Base-by-base conservation (phyloP, 306 rosid genomes). In the Lotus japonicus region DNA sequence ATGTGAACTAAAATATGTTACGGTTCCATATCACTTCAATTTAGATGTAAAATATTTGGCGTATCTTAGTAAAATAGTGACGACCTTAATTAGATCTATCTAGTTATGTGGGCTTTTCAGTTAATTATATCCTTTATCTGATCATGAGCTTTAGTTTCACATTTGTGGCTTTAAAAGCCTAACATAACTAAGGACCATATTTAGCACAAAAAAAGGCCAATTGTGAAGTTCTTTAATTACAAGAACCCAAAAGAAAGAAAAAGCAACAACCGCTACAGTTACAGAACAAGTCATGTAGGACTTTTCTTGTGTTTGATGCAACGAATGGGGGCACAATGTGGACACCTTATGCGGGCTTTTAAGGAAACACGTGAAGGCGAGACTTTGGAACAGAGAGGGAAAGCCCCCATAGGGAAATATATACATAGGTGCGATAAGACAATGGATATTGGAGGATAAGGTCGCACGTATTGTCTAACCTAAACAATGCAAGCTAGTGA, bases 321-420 rank as follows among this genome's bases (percentile, higher is more conserved):
- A 68, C 14, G 26, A 42, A 66, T 73, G 64, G 44, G 44, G 18
- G 7, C 66, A 59, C 46, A 17, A 17, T 51, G 48, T 33, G 26
- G 11, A 73, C 43, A 71, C 12, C 70, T 13, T 46, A 43, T 35
- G 41, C 2, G 8, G 14, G 5, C 18, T 16, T 54, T 28, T 64
- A 65, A 64, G 81, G 74, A 71, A 80, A 58, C 33, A 53, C 69
- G 75, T 58, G 68, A 59, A 8, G 55, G 43, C 11, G 58, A 52
- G 66, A 65, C 42, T 53, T 67, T 26, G 15, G 59, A 58, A 55
- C 50, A 18, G 28, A 73, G 55, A 43, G 39, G 58, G 58, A 15
- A 46, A 5, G 36, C 36, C 36, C 7, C 7, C 36, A 31, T 31
- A 31, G 36, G 36, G 36, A 31, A 31, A 31, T 5, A 31, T 1